Evolutionary conservation across 306 rosid species (phyloP).

Genomic region (Trichosanthes cucumerina): DNA sequence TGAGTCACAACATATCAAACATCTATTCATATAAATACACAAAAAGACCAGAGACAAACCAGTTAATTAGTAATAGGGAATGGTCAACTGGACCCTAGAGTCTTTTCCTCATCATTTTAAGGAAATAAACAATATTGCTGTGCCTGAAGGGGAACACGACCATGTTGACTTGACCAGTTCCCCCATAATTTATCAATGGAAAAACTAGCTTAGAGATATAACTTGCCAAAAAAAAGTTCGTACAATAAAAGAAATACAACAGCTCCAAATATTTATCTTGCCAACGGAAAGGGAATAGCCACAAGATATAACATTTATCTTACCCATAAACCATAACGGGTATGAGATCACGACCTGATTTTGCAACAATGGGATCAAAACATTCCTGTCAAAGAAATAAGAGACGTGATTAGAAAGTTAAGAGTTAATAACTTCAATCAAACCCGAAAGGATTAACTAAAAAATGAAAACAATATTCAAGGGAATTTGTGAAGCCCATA

Average conservation of each 20-base stretch:
- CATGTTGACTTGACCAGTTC: background rate
- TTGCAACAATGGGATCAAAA: slow-evolving; percentile 95
- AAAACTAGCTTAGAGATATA: background rate
- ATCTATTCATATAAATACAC: background rate
- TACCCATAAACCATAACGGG: slow-evolving; percentile 99
- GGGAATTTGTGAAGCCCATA: background rate
- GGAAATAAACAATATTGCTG: background rate
- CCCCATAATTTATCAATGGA: background rate
- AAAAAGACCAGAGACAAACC: background rate
- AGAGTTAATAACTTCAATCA: background rate
- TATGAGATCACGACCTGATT: slow-evolving; percentile 93
- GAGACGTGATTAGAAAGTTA: slow-evolving; percentile 4
- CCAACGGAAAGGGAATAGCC: background rate
- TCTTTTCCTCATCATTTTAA: background rate
- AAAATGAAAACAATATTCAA: background rate
- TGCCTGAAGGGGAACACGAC: background rate
- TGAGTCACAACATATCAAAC: background rate
- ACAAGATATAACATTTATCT: slow-evolving; percentile 15
- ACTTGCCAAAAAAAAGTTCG: background rate
- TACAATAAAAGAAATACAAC: background rate
- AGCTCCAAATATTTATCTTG: background rate
- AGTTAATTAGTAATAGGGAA: background rate
- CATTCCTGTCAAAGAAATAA: slow-evolving; percentile 62
- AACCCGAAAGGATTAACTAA: background rate
- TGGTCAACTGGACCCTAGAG: background rate